phyloP scores from a whole-genome alignment of 2,329 filamentous ascomycete genomes.

The Zarea fungicola region DNA sequence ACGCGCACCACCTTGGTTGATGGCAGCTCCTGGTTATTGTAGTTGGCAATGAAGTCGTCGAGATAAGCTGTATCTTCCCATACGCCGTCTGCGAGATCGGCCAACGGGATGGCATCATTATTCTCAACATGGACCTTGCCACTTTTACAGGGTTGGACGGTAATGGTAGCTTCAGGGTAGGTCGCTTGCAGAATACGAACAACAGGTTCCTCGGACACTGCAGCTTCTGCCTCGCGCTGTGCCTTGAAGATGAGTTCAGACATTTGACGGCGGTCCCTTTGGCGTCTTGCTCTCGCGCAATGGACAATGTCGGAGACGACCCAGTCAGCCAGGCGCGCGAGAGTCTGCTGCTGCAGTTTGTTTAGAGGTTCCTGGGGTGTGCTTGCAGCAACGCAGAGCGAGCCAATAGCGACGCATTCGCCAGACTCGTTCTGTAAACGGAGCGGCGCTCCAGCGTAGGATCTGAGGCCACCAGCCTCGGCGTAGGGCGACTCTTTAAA shows the following conservation, averaged over 20 bases:
- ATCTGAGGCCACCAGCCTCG: conserved; percentile 31
- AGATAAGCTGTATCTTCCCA: conserved; percentile 40
- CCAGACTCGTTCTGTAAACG: conserved; percentile 35
- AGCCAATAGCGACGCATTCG: conserved; percentile 34
- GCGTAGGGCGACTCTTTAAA: conserved; percentile 37
- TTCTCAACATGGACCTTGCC: conserved; percentile 23
- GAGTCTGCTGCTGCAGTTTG: conserved; percentile 21
- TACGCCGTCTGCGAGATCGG: conserved; percentile 31
- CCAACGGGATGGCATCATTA: conserved; percentile 21
- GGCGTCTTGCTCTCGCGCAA: conserved; percentile 31
- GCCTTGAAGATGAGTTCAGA: conserved; percentile 27
- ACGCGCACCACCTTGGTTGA: conserved; percentile 29
- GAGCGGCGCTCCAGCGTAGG: conserved; percentile 38
- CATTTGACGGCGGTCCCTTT: conserved; percentile 34
- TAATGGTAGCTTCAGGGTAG: conserved; percentile 30
- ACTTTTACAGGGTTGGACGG: conserved; percentile 22
- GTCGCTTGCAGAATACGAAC: conserved; percentile 24
- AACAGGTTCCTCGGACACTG: conserved; percentile 15
- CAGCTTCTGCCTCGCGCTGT: conserved; percentile 17
- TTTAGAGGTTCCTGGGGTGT: conserved; percentile 27
- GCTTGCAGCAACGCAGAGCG: conserved; percentile 37
- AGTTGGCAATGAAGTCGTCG: conserved; percentile 31
- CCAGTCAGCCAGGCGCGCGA: conserved; percentile 26
- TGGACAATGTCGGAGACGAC: conserved; percentile 37
- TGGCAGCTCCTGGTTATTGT: conserved; percentile 28